phyloP scores from a whole-genome alignment of 208 protist species.

The Leishmania gerbilli region DNA sequence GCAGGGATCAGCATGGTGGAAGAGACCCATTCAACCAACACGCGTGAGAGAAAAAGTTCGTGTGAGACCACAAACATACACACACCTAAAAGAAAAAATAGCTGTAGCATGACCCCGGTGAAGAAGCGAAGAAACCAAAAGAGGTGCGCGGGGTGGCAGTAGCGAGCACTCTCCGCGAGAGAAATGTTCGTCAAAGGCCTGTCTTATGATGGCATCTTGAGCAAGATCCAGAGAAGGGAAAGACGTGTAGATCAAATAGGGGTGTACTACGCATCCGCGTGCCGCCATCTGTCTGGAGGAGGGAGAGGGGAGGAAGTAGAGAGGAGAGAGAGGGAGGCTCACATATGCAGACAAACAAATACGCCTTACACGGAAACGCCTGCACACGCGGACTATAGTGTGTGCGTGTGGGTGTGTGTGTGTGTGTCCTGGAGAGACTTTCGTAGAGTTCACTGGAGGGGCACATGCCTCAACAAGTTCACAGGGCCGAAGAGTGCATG shows the following conservation, averaged over 20 bases:
- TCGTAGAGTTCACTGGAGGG: neutral
- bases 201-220: neutral
- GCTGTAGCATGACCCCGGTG: neutral
- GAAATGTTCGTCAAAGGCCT: neutral
- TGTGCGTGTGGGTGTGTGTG: too few relatives aligned
- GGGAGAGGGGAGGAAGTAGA: neutral
- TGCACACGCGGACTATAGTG: too few relatives aligned
- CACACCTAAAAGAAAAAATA: neutral
- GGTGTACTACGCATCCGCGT: neutral
- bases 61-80: neutral
- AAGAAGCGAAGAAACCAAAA: neutral
- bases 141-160: neutral
- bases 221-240: neutral
- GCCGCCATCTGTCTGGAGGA: neutral
- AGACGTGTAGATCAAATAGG: neutral
- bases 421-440: neutral
- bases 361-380: neutral
- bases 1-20: neutral
- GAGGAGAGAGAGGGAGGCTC: neutral
- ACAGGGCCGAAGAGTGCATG: neutral
- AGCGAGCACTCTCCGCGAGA: neutral
- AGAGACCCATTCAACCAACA: neutral
- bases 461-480: neutral
- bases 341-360: neutral
- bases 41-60: neutral